Evolutionary conservation across 169 alveolate species (phyloP), one percentile per base, ranked within the genome.

Genomic region (Plasmodium ovale): DNA sequence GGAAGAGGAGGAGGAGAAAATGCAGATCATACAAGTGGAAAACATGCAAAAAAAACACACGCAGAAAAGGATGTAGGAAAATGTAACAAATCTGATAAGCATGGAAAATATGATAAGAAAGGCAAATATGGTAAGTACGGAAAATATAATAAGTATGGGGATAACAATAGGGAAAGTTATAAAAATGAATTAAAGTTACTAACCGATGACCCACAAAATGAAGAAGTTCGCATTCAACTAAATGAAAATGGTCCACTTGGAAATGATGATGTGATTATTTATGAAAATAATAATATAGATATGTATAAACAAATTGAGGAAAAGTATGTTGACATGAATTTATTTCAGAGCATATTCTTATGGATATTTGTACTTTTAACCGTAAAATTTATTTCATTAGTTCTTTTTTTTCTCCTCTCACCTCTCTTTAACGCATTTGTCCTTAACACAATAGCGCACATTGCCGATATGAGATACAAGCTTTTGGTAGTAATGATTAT

Each of bases 401-500:
- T 68, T 3, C 6, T 67, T 84, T 79, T 84, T 84, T 54, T 68
- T 29, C 14, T 84, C 16, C 25, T 69, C 6, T 84, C 72, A 14
- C 91, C 91, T 16, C n/a, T 84, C 54, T 67, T 69, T 68, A 67
- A 84, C 37, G 37, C 54, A 21, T 53, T 84, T 47, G 72, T 44
- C 25, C 9, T 54, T 19, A 42, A 60, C 42, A 68, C 91, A 37
- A 16, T 84, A 67, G 54, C 84, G 12, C 16, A 47, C 31, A 84
- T 84, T 60, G 58, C 1, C 4, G 74, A 84, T 44, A 51, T 56
- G 62, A 67, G 59, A 70, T 37, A 31, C 47, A 84, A 58, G 25
- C 91, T 84, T 70, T 31, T 84, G 39, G 23, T 56, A 3, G 85
- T 84, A 60, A 84, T 84, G 91, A n/a, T 84, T 51, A 68, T 84